Base-by-base conservation (phyloP, 2,329 filamentous ascomycete genomes). In the Aspergillus costaricaensis region DNA sequence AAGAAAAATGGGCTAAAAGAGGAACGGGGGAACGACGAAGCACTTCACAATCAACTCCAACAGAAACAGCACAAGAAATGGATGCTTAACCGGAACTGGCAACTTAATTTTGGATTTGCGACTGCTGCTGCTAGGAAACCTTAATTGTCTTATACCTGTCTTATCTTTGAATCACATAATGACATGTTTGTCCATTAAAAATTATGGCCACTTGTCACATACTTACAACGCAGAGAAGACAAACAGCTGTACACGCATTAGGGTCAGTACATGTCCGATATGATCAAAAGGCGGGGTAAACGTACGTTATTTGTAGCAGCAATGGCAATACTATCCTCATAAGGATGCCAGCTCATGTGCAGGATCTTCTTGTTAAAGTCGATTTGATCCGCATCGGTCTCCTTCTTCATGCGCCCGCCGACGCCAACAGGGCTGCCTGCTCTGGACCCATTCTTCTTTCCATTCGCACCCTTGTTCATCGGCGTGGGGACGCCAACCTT, bases 301-400 rank as follows among this genome's bases (percentile, higher is more conserved):
- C 94, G 90, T 81, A 98, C 95, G 80, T 99, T 99, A 84, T 99
- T 99, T 66, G 95, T 99, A 62, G 95, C 95, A 69, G 95, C 95
- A 82, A 99, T 99, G 60, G 95, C 95, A 80, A 99, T 99, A 81
- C 94, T 98, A 81, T 99, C 94, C 80, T 99, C 95, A 72, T 96
- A 97, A 52, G 95, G 95, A 87, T 99, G 95, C 95, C 95, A 99
- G 81, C 94, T 98, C 95, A 99, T 99, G 78, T 99, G 95, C 75
- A 99, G 78, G 72, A 99, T 99, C 86, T 99, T 99, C 86, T 98
- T 99, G 85, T 98, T 98, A 80, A 98, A 99, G 79, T 99, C 95
- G 78, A 98, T 98, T 81, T 98, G 94, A 78, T 99, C 94, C 60
- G 95, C 95, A 78, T 99, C 95, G 56, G 95, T 99, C 82, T 99